Evolutionary conservation across 1,284 basidiomycete genomes (phyloP).

Genomic region (Ceratobasidium sp.): DNA sequence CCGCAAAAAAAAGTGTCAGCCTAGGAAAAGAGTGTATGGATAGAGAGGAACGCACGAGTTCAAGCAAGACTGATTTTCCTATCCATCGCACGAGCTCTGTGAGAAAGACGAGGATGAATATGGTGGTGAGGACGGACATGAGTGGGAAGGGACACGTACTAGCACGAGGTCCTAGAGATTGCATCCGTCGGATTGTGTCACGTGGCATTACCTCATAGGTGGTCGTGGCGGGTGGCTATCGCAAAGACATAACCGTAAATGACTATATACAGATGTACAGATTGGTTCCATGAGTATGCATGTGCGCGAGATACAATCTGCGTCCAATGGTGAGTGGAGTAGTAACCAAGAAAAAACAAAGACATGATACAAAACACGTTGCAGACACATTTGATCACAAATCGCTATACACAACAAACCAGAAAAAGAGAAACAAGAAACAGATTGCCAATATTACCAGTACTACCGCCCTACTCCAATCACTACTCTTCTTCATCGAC

Average conservation of each 20-base stretch:
- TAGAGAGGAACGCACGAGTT: slow-evolving; percentile 68
- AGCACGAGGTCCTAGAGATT: slow-evolving; percentile 1
- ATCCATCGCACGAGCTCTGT: slow-evolving; percentile 89
- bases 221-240: background rate
- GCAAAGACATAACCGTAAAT: background rate
- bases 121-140: slow-evolving; percentile 83
- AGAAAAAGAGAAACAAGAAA: background rate
- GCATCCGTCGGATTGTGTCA: slow-evolving; percentile 10
- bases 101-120: slow-evolving; percentile 83
- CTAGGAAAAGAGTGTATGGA: background rate
- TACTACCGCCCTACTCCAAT: background rate
- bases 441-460: background rate
- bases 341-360: background rate
- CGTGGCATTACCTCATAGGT: background rate
- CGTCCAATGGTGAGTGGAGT: background rate
- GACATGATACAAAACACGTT: background rate
- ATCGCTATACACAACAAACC: background rate
- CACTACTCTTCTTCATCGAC: background rate
- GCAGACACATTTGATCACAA: slow-evolving; percentile 19
- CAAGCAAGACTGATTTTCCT: slow-evolving; percentile 83
- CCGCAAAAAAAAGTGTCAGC: background rate
- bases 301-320: background rate
- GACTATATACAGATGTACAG: background rate
- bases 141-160: background rate
- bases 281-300: background rate